Conservation (phyloP, 306 rosid species). For the Dryas octopetala region DNA sequence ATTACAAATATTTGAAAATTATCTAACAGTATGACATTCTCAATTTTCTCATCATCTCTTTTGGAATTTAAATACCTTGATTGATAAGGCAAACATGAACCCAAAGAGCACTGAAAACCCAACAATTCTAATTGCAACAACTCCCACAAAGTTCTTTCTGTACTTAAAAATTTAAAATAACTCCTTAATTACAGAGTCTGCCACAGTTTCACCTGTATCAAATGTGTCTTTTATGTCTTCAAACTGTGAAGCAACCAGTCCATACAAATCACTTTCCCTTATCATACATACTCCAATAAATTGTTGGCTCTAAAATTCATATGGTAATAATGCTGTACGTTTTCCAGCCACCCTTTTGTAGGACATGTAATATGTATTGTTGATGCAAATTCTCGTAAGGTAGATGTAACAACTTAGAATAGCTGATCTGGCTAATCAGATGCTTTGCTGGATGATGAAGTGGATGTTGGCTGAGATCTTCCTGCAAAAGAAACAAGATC, state of each 20-base stretch:
- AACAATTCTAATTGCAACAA: not conserved
- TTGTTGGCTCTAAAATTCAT: no score
- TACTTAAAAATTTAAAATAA: slow-evolving; percentile 3
- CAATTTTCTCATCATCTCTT: not conserved
- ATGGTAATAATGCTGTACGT: no score
- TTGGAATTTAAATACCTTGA: slow-evolving; percentile 27
- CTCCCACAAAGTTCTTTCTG: not conserved
- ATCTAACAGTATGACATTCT: no score
- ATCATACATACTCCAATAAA: no score
- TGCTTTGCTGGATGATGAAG: no score
- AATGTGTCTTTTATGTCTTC: slow-evolving; percentile 52
- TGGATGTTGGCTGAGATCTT: no score
- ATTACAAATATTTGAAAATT: no score
- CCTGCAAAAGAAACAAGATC: no score
- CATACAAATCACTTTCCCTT: slow-evolving; percentile 32
- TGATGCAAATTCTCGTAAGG: no score
- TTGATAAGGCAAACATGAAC: slow-evolving; percentile 26
- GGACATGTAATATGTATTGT: not conserved
- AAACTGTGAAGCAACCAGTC: slow-evolving; percentile 56
- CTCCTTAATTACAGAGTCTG: no score
- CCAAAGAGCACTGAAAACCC: slow-evolving; percentile 26
- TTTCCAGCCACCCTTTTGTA: not conserved
- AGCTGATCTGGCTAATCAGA: no score
- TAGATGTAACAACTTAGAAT: no score
- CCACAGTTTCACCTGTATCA: slow-evolving; percentile 14